Conservation (phyloP, 208 protist species). For the Trypanosoma rangeli region DNA sequence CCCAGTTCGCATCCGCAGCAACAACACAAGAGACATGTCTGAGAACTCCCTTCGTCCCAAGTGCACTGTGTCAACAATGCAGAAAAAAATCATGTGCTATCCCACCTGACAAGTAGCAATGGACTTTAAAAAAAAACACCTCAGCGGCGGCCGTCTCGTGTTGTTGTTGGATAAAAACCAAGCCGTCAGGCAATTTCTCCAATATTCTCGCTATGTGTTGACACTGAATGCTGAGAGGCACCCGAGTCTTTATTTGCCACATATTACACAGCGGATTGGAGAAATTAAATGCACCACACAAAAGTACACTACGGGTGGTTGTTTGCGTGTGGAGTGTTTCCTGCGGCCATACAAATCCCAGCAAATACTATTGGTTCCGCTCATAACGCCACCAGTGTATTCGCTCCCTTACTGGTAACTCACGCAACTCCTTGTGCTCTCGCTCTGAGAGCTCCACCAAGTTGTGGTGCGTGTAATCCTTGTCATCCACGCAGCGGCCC, state of each 20-base stretch:
- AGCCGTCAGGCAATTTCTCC: neutral
- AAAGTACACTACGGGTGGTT: neutral
- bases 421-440: conserved; percentile 73
- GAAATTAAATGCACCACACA: neutral
- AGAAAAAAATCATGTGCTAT: neutral
- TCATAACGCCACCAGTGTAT: conserved; percentile 87
- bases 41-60: too few relatives aligned
- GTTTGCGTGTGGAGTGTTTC: neutral
- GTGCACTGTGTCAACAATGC: neutral
- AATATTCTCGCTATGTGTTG: neutral
- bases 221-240: neutral
- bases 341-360: neutral
- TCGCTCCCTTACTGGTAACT: conserved; percentile 70
- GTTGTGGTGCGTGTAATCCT: conserved; percentile 88
- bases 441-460: conserved; percentile 66
- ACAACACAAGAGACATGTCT: neutral
- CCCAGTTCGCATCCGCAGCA: neutral
- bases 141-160: neutral
- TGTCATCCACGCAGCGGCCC: conserved; percentile 76
- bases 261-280: neutral
- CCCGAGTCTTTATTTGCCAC: neutral
- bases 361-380: neutral
- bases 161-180: neutral
- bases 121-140: neutral
- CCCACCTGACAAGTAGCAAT: neutral